phyloP scores from a whole-genome alignment of 2,329 filamentous ascomycete genomes.

The Phyllosticta citrichinensis region DNA sequence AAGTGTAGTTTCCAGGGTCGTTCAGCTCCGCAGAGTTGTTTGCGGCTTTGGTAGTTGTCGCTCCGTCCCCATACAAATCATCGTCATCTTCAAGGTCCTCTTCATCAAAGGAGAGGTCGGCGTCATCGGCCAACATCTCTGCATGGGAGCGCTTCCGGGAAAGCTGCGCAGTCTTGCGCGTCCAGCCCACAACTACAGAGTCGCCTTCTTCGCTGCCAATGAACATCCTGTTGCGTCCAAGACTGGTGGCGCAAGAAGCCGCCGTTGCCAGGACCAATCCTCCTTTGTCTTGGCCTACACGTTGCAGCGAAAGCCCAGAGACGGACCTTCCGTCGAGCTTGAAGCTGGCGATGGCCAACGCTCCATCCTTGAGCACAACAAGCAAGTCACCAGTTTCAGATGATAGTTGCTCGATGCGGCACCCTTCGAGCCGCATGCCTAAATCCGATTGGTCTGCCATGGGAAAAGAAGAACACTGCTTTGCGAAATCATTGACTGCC shows the following conservation, averaged over 20 bases:
- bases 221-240: constrained; percentile 65
- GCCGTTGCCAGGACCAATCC: constrained; percentile 51
- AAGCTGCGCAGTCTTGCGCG: constrained; percentile 50
- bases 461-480: constrained; percentile 69
- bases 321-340: constrained; percentile 84
- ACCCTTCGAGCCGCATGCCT: constrained; percentile 69
- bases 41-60: constrained; percentile 31
- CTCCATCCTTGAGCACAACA: constrained; percentile 68
- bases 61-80: constrained; percentile 52
- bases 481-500: constrained; percentile 84
- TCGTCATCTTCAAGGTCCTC: constrained; percentile 50
- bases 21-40: constrained; percentile 28
- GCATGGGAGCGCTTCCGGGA: constrained; percentile 55
- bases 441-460: constrained; percentile 80
- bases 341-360: constrained; percentile 67
- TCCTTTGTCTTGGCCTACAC: constrained; percentile 53
- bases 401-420: constrained; percentile 65
- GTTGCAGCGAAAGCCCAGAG: constrained; percentile 67
- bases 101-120: constrained; percentile 37
- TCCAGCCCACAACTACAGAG: constrained; percentile 73
- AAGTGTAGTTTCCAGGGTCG: constrained; percentile 56
- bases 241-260: constrained; percentile 58
- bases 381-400: constrained; percentile 72
- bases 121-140: constrained; percentile 46
- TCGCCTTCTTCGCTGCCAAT: constrained; percentile 77